Base-by-base conservation (phyloP, 495 filamentous ascomycete species). In the Rhizodiscina lignyota region DNA sequence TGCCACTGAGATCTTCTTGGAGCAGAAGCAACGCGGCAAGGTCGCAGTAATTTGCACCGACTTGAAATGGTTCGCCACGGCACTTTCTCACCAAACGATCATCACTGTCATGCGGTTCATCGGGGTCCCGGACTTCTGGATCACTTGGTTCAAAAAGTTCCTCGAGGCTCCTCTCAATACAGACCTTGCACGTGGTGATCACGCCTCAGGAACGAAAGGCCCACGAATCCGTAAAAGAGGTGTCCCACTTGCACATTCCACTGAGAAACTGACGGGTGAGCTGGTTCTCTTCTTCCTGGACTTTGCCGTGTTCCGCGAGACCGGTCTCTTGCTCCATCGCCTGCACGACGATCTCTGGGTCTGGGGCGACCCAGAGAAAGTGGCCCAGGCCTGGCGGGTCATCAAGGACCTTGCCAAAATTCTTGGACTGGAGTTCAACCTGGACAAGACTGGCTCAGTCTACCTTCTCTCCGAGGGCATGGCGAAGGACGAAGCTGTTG, bases 71-170 rank as follows among this genome's bases (percentile, higher is more conserved):
- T 36, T 47, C 17, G 34, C 40, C 4, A 34, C 44, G 4, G 35
- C 32, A 20, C 28, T 47, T 12, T 27, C 44, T 8, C 44, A 47
- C 21, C 22, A 35, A 33, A 43, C 40, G 4, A 43, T 43, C 19
- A 23, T 47, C 12, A 27, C 40, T 8, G 21, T 47, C 1, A 33
- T 47, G 18, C 43, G 43, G 24, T 47, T 47, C 33, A 39, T 47
- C 24, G 40, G 44, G 11, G 30, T 47, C 2, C 29, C 40, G 12
- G 18, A 47, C n/a, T 5, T 17, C 16, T 47, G 44, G 44, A 32
- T 47, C 16, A 26, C 38, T 2, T 12, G 40, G 28, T 47, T 47
- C 40, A 38, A 33, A 4, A 21, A 34, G 13, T 43, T 47, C 33
- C 39, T 47, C 4, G 13, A 42, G 16, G 33, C 40, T 1, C 44